Percentiles rank a stretch among this genome's conserved stretches.
phyloP scores from a whole-genome alignment of 257 asterid genomes.

The Solanum arcanum region DNA sequence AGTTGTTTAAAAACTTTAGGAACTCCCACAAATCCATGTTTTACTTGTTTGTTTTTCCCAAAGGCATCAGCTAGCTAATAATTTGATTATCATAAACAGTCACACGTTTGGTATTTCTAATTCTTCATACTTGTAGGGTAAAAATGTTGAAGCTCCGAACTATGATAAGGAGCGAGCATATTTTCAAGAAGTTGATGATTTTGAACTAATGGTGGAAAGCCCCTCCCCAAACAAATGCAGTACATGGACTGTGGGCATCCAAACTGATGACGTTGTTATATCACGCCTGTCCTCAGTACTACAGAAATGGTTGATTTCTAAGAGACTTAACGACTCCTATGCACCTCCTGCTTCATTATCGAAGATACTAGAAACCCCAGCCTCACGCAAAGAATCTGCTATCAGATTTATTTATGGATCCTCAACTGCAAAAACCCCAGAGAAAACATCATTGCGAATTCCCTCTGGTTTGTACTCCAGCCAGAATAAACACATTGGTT shows the following conservation, averaged over 20 bases:
- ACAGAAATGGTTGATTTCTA: constrained; percentile 65
- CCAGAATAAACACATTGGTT: constrained; percentile 25
- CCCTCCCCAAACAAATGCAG: constrained; percentile 82
- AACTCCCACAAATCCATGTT: neutral
- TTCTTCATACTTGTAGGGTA: constrained; percentile 38
- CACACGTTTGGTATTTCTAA: neutral
- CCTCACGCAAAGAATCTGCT: constrained; percentile 15
- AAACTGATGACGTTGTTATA: constrained; percentile 27
- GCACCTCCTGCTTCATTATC: constrained; percentile 56
- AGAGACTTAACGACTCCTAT: constrained; percentile 32
- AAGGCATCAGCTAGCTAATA: neutral
- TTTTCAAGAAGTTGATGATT: constrained; percentile 86
- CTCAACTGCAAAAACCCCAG: constrained; percentile 20
- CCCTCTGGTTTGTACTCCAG: constrained; percentile 22
- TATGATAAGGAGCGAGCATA: constrained; percentile 65
- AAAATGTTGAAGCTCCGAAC: constrained; percentile 36
- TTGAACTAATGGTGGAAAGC: constrained; percentile 81
- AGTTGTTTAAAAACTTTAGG: neutral
- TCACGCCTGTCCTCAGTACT: constrained; percentile 70
- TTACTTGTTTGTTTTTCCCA: neutral
- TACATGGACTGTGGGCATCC: constrained; percentile 58
- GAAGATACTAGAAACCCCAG: constrained; percentile 70
- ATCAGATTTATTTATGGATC: constrained; percentile 8
- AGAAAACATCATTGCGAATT: constrained; percentile 16
- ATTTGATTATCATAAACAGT: neutral